These are phyloP conservation scores for Talaromyces adpressus DNA, from an alignment of 495 filamentous ascomycete species.

Conservation along the genomic window DNA sequence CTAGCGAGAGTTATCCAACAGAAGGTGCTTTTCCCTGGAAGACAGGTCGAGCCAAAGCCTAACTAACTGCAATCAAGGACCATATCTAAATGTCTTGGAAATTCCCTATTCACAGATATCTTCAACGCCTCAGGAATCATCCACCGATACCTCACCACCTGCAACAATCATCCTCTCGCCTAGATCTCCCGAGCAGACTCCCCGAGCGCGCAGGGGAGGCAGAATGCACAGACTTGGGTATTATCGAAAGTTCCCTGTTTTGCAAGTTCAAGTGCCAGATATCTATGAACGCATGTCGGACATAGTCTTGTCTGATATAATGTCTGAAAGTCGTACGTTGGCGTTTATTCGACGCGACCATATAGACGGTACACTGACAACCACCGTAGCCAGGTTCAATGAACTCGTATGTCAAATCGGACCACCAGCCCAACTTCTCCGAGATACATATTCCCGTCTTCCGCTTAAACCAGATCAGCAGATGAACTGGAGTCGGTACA, in stretches of 20 bases:
- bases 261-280: not conserved
- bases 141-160: not conserved
- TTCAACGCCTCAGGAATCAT: not conserved
- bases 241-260: not conserved
- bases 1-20: not conserved
- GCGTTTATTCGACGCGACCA: not conserved
- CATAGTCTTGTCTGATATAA: not conserved
- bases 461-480: not conserved
- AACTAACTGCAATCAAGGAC: not conserved
- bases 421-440: not conserved
- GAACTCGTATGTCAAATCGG: not conserved
- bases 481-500: not conserved
- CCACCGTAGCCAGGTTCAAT: not conserved
- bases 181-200: not conserved
- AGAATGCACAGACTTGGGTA: not conserved
- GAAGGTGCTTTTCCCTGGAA: not conserved
- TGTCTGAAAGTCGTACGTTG: not conserved
- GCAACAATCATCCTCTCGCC: not conserved
- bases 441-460: not conserved
- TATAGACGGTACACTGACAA: not conserved
- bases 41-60: not conserved
- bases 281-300: not conserved
- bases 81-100: not conserved
- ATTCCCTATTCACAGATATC: not conserved
- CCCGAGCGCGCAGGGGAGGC: not conserved